Conservation (phyloP, 208 protist species). For the Leishmania amazonensis region DNA sequence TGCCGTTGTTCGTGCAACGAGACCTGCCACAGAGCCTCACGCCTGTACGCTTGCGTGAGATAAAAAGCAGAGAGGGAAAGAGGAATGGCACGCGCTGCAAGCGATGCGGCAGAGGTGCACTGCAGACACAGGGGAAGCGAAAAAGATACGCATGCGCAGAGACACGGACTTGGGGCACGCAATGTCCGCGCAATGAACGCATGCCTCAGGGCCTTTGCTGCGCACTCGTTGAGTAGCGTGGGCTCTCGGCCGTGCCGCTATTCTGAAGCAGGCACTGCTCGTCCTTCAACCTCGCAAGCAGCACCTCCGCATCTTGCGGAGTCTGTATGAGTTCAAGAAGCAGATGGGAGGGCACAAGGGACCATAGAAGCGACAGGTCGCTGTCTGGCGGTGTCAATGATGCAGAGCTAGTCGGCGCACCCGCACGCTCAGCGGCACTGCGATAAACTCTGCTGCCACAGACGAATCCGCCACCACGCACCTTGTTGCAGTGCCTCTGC, state of each 20-base stretch:
- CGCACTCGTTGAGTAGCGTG: background rate
- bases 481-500: background rate
- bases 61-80: background rate
- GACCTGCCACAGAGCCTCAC: background rate
- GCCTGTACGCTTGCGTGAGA: background rate
- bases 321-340: conserved; percentile 27
- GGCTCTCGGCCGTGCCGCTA: background rate
- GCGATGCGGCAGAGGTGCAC: background rate
- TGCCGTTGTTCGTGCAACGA: background rate
- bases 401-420: background rate
- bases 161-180: background rate
- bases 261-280: conserved; percentile 17
- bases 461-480: background rate
- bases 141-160: background rate
- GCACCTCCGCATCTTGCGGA: conserved; percentile 33
- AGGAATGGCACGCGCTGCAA: background rate
- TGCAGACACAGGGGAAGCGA: no score
- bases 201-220: background rate
- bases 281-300: conserved; percentile 27
- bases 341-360: conserved; percentile 15
- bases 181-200: background rate
- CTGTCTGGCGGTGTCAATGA: background rate
- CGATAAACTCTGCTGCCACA: background rate
- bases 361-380: conserved; percentile 21
- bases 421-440: background rate